Conservation (phyloP, 352 stramenopile genomes). For the Globisporangium parvum region DNA sequence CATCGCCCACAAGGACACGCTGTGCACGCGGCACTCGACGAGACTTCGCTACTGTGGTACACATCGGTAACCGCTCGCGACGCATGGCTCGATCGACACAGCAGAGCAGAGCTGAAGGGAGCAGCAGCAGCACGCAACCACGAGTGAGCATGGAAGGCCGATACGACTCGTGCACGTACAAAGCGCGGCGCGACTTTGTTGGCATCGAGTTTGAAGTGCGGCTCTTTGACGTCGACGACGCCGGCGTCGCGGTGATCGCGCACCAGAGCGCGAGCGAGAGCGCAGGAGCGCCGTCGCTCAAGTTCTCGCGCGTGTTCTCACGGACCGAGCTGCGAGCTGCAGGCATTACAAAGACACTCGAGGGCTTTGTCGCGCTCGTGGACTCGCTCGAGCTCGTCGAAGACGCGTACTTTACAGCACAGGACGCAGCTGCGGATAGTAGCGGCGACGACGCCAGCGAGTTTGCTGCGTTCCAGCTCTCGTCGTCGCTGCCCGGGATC, state of each 20-base stretch:
- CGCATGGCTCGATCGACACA: not conserved
- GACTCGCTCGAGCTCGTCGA: constrained; percentile 64
- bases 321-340: constrained; percentile 35
- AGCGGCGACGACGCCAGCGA: constrained; percentile 24
- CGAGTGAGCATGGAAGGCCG: constrained; percentile 7
- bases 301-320: constrained; percentile 67
- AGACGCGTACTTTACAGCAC: constrained; percentile 54
- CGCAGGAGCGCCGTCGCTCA: constrained; percentile 25
- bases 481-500: constrained; percentile 53
- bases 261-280: constrained; percentile 27
- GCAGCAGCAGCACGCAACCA: too few species aligned
- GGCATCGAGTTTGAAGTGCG: constrained; percentile 62
- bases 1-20: not conserved
- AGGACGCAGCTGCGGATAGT: constrained; percentile 21
- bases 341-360: constrained; percentile 45
- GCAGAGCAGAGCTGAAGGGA: too few species aligned
- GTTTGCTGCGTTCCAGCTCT: constrained; percentile 52
- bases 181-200: constrained; percentile 51
- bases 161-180: constrained; percentile 57
- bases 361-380: constrained; percentile 53
- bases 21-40: constrained; percentile 1
- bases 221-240: constrained; percentile 68
- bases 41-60: too few species aligned
- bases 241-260: constrained; percentile 51
- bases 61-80: not conserved